Percentiles rank a stretch among this genome's conserved stretches.
Conservation (phyloP, 2,329 filamentous ascomycete species). For the Colletotrichum tamarilloi region DNA sequence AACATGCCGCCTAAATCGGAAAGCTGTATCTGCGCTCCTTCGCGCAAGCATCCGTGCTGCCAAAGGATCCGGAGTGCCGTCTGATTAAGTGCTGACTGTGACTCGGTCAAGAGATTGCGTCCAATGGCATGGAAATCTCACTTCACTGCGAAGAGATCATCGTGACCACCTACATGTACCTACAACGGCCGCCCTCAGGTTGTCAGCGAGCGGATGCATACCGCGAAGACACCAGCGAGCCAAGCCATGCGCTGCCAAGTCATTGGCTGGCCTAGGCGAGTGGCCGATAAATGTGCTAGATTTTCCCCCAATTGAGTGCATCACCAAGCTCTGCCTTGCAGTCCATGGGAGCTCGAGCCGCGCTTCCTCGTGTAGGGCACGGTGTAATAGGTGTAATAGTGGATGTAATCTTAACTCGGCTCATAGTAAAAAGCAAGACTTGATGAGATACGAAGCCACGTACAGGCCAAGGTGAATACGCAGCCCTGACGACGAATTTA, state of each 20-base stretch:
- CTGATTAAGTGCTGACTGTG: slow-evolving; percentile 12
- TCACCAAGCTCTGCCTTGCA: background rate
- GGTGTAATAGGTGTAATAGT: too few species aligned
- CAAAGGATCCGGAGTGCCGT: background rate
- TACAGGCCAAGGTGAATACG: background rate
- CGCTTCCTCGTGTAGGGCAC: too few species aligned
- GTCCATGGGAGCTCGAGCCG: too few species aligned
- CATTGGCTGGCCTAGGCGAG: background rate
- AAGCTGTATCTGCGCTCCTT: background rate
- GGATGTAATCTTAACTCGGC: background rate
- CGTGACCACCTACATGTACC: background rate
- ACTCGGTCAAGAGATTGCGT: background rate
- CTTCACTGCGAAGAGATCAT: background rate
- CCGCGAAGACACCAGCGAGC: background rate
- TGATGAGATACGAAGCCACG: background rate
- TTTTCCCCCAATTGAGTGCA: background rate
- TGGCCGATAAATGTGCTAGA: background rate
- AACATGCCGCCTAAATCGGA: background rate
- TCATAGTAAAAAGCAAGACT: background rate
- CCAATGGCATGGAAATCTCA: background rate
- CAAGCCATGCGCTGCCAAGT: background rate
- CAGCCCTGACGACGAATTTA: background rate
- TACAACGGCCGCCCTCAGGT: background rate
- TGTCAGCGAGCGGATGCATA: background rate
- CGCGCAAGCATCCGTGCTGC: background rate